These are phyloP conservation scores for Microstegium vimineum DNA, from an alignment of 176 grass and related monocot species.

Conservation along the genomic window DNA sequence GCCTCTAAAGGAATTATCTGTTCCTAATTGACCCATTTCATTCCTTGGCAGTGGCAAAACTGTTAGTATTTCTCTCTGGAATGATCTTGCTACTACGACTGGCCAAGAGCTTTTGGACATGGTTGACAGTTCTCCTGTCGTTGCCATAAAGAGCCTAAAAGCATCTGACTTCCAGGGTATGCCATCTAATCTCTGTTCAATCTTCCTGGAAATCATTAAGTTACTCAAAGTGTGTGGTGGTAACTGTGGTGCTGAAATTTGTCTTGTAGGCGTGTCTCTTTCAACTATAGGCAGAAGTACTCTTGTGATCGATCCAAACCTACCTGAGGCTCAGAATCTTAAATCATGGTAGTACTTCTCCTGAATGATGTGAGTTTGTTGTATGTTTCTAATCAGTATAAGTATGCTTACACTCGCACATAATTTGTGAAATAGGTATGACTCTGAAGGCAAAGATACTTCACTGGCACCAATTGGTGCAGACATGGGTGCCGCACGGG, in stretches of 20 bases:
- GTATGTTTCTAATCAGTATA: neutral
- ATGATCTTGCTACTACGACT: slow-evolving; percentile 77
- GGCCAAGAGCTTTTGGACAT: slow-evolving; percentile 91
- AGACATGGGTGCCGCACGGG: slow-evolving; percentile 40
- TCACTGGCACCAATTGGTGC: slow-evolving; percentile 71
- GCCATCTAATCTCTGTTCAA: neutral
- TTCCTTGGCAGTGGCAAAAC: slow-evolving; percentile 68
- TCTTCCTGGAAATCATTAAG: neutral
- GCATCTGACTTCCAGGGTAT: slow-evolving; percentile 93
- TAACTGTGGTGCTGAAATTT: neutral
- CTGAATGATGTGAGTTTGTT: neutral
- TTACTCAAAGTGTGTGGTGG: neutral
- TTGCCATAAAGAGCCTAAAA: slow-evolving; percentile 79
- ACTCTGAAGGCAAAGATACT: slow-evolving; percentile 72
- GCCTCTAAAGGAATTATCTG: neutral
- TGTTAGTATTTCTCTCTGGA: slow-evolving; percentile 85
- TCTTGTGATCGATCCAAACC: slow-evolving; percentile 59
- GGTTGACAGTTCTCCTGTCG: slow-evolving; percentile 60
- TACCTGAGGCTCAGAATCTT: slow-evolving; percentile 63
- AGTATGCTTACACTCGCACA: neutral
- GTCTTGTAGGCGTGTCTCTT: slow-evolving; percentile 62
- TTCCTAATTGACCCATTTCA: neutral
- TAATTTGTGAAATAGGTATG: slow-evolving; percentile 58
- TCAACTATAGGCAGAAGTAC: slow-evolving; percentile 81
- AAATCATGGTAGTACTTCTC: slow-evolving; percentile 51